A percentile compares a stretch with the other conserved stretches of the same genome.
Conservation (phyloP, 2,329 filamentous ascomycete species). For the Westerdykella ornata region DNA sequence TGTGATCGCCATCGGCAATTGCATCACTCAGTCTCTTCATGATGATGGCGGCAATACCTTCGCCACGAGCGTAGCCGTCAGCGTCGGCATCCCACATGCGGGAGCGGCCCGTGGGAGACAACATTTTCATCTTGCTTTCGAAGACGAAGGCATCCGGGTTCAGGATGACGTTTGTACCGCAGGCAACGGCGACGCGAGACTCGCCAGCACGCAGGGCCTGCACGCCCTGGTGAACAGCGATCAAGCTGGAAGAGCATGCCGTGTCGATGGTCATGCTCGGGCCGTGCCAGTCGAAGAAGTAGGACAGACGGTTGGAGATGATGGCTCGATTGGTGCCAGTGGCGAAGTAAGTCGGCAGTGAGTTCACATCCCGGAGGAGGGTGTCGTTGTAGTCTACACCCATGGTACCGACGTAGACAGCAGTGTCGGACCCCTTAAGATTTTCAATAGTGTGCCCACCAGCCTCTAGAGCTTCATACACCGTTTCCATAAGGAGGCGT, state of each 20-base stretch:
- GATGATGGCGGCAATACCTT: constrained; percentile 52
- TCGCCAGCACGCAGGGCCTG: constrained; percentile 12
- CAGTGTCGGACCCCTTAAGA: constrained; percentile 7
- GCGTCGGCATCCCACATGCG: constrained; percentile 35
- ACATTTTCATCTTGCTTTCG: constrained; percentile 18
- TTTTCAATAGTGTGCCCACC: constrained; percentile 5
- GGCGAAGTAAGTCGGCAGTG: constrained; percentile 1
- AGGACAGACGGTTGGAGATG: constrained; percentile 34
- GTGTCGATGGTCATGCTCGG: constrained; percentile 37
- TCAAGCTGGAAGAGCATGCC: constrained; percentile 33
- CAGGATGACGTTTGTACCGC: constrained; percentile 9
- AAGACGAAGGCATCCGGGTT: constrained; percentile 9
- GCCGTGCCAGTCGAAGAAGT: constrained; percentile 34
- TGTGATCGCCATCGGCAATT: constrained; percentile 48
- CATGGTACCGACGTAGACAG: constrained; percentile 8
- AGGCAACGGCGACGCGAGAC: constrained; percentile 10
- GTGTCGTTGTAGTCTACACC: constrained; percentile 5
- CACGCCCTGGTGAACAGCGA: constrained; percentile 21
- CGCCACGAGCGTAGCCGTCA: constrained; percentile 58
- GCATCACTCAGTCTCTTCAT: constrained; percentile 53
- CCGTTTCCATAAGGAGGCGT: constrained; percentile 13
- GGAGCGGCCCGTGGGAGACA: constrained; percentile 17
- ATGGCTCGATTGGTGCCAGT: constrained; percentile 22
- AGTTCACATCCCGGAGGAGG: constrained; percentile 1
- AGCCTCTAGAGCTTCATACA: constrained; percentile 13